These are phyloP conservation scores for Ophiocordyceps robertsii DNA, from an alignment of 2,329 filamentous ascomycete genomes.

Conservation along the genomic window DNA sequence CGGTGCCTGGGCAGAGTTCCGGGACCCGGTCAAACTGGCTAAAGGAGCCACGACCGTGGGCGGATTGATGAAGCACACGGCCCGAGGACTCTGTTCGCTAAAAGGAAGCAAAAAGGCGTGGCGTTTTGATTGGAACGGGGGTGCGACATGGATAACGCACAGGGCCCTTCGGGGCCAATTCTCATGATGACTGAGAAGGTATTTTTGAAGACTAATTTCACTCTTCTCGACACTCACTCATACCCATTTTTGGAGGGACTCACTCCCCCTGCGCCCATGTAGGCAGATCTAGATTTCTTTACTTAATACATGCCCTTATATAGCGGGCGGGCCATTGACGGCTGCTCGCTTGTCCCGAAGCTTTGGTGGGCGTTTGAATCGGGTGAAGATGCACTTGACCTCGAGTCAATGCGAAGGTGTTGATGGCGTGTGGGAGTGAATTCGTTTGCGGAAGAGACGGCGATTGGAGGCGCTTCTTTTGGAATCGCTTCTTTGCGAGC, in stretches of 20 bases:
- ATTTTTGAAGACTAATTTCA: constrained; percentile 6
- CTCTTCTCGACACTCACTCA: constrained; percentile 21
- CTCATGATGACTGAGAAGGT: constrained; percentile 10
- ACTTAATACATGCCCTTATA: neutral
- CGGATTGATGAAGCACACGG: constrained; percentile 4
- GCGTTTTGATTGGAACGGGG: neutral
- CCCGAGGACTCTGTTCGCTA: too few relatives aligned
- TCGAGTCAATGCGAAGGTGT: too few relatives aligned
- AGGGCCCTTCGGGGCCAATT: constrained; percentile 8
- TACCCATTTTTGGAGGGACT: constrained; percentile 1
- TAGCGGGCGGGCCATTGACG: too few relatives aligned
- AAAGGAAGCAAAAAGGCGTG: neutral
- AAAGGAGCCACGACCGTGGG: neutral
- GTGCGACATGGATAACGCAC: constrained; percentile 7
- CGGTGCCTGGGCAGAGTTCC: constrained; percentile 26
- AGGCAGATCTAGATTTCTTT: neutral
- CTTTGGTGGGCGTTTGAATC: too few relatives aligned
- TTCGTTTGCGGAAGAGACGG: too few relatives aligned
- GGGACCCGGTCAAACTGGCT: constrained; percentile 32
- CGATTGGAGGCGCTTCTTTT: too few relatives aligned
- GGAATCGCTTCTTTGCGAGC: too few relatives aligned
- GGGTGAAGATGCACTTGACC: too few relatives aligned
- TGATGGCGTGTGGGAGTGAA: too few relatives aligned
- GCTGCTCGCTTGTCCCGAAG: too few relatives aligned
- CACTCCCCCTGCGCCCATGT: neutral